Percentiles rank a stretch among this genome's conserved stretches.
phyloP scores from a whole-genome alignment of 2,329 filamentous ascomycete species.

The Colletotrichum magnum region DNA sequence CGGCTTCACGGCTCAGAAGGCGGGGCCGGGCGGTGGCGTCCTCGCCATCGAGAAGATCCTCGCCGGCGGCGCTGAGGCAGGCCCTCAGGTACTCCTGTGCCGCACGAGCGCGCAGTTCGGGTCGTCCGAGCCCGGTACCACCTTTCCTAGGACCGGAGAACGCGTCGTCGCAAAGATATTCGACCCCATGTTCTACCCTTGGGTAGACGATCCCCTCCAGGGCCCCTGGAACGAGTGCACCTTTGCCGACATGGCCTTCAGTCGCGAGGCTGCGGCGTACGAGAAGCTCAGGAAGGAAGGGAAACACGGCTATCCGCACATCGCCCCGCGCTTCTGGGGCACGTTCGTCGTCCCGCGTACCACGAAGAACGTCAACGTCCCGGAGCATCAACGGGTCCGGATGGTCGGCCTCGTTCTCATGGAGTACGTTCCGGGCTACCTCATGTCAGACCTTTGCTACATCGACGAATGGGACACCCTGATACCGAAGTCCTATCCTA shows the following conservation, averaged over 20 bases:
- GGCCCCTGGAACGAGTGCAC: background rate
- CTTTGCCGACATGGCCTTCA: background rate
- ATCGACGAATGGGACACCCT: too few relatives aligned
- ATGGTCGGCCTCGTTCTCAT: too few relatives aligned
- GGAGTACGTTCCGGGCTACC: too few relatives aligned
- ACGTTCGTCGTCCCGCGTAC: background rate
- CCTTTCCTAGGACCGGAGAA: background rate
- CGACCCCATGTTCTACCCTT: constrained; percentile 1
- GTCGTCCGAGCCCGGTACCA: background rate
- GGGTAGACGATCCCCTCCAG: too few relatives aligned
- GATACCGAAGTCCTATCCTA: background rate
- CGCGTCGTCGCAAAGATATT: background rate
- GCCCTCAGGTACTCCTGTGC: background rate
- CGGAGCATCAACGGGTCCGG: too few relatives aligned
- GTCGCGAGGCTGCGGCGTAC: background rate
- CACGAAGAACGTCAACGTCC: background rate
- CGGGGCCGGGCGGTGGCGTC: too few relatives aligned
- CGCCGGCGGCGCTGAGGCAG: background rate
- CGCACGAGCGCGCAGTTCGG: too few relatives aligned
- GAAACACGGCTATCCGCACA: background rate
- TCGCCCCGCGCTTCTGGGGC: background rate
- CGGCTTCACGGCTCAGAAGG: too few relatives aligned
- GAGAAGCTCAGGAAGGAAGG: background rate
- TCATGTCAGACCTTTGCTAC: too few relatives aligned
- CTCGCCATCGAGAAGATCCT: background rate